Conservation (phyloP, 148 eudicot genomes). For the Talinum fruticosum region DNA sequence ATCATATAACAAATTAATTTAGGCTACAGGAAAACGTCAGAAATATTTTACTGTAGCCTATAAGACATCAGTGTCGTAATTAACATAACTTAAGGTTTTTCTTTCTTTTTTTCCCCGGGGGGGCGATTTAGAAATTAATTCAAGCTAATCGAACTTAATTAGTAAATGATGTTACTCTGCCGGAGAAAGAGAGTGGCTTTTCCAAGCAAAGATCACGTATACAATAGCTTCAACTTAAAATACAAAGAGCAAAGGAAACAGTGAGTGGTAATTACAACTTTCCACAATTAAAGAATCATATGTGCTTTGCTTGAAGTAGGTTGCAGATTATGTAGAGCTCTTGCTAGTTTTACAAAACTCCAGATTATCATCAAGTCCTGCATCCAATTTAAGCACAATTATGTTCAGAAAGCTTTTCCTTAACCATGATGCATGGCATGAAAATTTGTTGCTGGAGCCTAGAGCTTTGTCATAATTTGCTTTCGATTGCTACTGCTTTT, state of each 20-base stretch:
- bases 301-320: slow-evolving; percentile 19
- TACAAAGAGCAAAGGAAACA: no score
- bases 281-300: slow-evolving; percentile 16
- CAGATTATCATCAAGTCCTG: slow-evolving; percentile 21
- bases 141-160: background rate
- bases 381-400: slow-evolving; percentile 8
- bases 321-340: slow-evolving; percentile 1
- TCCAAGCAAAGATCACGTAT: slow-evolving; percentile 3
- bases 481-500: background rate
- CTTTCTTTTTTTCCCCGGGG: no score
- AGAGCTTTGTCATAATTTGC: background rate
- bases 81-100: no score
- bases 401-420: slow-evolving; percentile 10
- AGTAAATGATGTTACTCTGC: background rate
- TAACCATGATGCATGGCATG: no score
- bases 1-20: no score
- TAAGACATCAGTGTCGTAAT: no score
- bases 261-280: slow-evolving; percentile 11
- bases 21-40: no score
- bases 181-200: background rate
- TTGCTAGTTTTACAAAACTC: slow-evolving; percentile 28
- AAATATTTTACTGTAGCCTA: no score
- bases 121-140: background rate
- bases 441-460: background rate
- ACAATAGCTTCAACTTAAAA: slow-evolving; percentile 5